These are phyloP conservation scores for Pythium oligandrum DNA, from an alignment of 352 stramenopile species.

Conservation along the genomic window DNA sequence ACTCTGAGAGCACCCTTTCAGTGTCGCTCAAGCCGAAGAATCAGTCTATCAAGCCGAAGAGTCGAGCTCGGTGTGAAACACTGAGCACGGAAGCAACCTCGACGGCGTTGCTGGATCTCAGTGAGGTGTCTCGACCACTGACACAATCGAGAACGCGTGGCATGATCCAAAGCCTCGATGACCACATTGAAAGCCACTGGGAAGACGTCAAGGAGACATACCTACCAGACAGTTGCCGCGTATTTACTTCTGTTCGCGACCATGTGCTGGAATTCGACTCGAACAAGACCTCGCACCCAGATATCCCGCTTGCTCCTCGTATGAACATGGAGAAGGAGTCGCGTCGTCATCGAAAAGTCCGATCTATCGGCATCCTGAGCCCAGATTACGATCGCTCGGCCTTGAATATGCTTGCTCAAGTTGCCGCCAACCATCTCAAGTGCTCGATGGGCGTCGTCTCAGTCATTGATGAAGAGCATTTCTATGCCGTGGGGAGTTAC, in stretches of 20 bases:
- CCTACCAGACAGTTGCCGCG: conserved; percentile 7
- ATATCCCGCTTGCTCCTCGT: conserved; percentile 44
- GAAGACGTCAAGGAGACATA: conserved; percentile 23
- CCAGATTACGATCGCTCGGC: conserved; percentile 38
- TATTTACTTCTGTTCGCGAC: conserved; percentile 33
- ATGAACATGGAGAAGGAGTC: conserved; percentile 31
- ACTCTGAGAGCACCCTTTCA: conserved; percentile 15
- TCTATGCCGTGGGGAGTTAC: conserved; percentile 46
- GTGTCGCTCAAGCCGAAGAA: conserved; percentile 28
- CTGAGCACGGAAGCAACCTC: conserved; percentile 14
- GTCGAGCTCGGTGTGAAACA: too few relatives aligned
- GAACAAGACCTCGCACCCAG: conserved; percentile 26
- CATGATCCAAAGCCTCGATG: conserved; percentile 34
- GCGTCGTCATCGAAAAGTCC: conserved; percentile 34
- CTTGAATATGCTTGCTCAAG: conserved; percentile 48
- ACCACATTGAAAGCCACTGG: conserved; percentile 28
- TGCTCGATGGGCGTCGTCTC: conserved; percentile 60
- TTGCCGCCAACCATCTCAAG: conserved; percentile 42
- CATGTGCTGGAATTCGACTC: conserved; percentile 42
- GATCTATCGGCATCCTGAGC: conserved; percentile 34
- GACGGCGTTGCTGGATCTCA: conserved; percentile 14
- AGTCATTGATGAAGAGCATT: conserved; percentile 43
- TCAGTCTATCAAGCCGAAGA: too few relatives aligned
- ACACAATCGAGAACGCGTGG: conserved; percentile 10
- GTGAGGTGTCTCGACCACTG: too few relatives aligned